Base-by-base conservation (phyloP, 495 filamentous ascomycete genomes). In the Cryomyces minteri region DNA sequence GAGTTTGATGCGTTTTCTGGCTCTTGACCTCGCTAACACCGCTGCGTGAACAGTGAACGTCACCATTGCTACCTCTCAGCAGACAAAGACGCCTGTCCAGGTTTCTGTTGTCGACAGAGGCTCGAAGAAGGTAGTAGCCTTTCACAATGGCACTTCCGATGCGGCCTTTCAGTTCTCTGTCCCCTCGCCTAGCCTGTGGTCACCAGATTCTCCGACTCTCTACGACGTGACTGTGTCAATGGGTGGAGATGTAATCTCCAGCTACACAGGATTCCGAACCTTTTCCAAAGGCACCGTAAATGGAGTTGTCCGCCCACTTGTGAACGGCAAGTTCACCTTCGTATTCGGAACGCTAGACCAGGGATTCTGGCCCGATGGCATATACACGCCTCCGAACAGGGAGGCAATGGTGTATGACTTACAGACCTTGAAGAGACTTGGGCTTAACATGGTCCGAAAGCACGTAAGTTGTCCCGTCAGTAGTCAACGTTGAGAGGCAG, bases 381-480 rank as follows among this genome's bases (percentile, higher is more conserved):
- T 81, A 25, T 71, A 80, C 50, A 62, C 67, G 0, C 68, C 78
- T 0, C 78, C 77, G 0, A 78, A 62, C 14, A 54, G 59, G 1
- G 74, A 80, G 44, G 78, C 77, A 0, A 79, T 82, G 77, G 61
- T 72, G 1, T 80, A 66, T 40, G 78, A 82, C 56, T 54, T 82
- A 4, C 39, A 77, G 41, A 48, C 73, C 31, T 52, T 80, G 41
- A 80, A 82, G 57, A 56, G 58, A 5, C 55, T 80, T 2, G 76
- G 77, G 3, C 77, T 77, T 58, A 82, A 81, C 55, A 74, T 71
- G 69, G 56, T 81, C 30, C 69, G 78, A 6, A 82, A 82, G 56
- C 78, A 82, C 50, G 72, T 76, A 57, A 55, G 71, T 56, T 25
- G 18, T 25, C 18, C 18, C 18, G 18, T 25, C 18, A 25, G 18